These are phyloP conservation scores for Plasmodium knowlesi DNA, from an alignment of 169 alveolate genomes.

Conservation along the genomic window DNA sequence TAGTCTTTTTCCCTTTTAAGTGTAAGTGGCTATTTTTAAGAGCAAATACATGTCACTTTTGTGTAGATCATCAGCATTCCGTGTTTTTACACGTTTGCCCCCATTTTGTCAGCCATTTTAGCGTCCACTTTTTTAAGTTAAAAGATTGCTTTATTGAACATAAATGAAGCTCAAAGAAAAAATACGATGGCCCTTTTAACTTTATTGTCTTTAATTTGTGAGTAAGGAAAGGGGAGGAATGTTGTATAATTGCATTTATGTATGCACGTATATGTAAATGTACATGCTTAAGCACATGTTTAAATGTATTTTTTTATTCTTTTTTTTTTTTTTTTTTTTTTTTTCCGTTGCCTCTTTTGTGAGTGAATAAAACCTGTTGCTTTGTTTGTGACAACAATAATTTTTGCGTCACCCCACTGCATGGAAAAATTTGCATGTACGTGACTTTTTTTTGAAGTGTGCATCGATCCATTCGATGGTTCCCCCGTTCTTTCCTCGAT, in stretches of 20 bases:
- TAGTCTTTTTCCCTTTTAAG: background rate
- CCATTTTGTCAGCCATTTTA: background rate
- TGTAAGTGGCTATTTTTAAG: background rate
- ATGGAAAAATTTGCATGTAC: conserved; percentile 23
- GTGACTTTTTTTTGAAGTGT: background rate
- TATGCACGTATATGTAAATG: background rate
- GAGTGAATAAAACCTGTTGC: conserved; percentile 9
- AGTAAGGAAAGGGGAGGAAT: background rate
- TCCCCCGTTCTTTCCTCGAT: background rate
- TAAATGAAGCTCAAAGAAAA: background rate
- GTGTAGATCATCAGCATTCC: background rate
- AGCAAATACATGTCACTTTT: background rate
- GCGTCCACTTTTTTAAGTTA: background rate
- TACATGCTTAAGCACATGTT: background rate
- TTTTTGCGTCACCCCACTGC: conserved; percentile 9
- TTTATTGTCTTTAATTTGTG: background rate
- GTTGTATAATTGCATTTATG: background rate
- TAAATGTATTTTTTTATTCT: background rate
- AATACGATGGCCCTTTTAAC: background rate
- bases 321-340: background rate
- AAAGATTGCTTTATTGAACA: background rate
- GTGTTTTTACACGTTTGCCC: background rate
- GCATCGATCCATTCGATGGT: background rate
- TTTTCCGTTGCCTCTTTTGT: background rate
- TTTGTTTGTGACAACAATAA: background rate